Conservation (phyloP, 768 basidiomycete species). For the Termitomyces bulborhizus region DNA sequence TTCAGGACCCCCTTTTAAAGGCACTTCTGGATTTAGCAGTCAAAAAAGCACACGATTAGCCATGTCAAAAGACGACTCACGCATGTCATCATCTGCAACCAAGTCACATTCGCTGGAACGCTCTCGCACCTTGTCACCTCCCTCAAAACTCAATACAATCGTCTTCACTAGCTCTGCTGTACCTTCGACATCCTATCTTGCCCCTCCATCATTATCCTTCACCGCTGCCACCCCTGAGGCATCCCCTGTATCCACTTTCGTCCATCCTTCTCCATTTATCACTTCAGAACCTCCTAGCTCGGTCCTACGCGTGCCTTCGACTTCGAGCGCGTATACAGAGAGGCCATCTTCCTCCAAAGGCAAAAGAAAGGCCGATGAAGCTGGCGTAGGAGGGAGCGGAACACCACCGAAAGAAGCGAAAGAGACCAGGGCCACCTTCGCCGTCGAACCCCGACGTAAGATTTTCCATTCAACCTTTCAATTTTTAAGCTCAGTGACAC, state of each 20-base stretch:
- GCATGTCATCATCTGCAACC: conserved; percentile 9
- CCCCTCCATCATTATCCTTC: conserved; percentile 31
- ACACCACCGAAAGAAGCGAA: conserved; percentile 62
- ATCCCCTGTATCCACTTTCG: conserved; percentile 28
- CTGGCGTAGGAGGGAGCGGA: conserved; percentile 41
- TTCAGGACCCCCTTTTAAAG: conserved; percentile 5
- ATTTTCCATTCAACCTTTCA: conserved; percentile 15
- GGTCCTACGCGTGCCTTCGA: conserved; percentile 19
- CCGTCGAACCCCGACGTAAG: conserved; percentile 58
- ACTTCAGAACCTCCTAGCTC: conserved; percentile 22
- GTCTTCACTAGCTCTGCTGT: conserved; percentile 17
- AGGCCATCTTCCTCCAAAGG: conserved; percentile 40
- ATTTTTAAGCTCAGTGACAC: conserved; percentile 14
- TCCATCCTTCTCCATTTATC: conserved; percentile 18
- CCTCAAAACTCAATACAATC: conserved; percentile 21
- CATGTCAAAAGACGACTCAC: conserved; percentile 13
- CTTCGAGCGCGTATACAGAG: conserved; percentile 22
- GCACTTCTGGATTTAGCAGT: conserved; percentile 11
- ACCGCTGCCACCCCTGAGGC: conserved; percentile 35
- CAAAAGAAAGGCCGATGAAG: conserved; percentile 71
- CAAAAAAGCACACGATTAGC: conserved; percentile 11
- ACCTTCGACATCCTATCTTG: conserved; percentile 25
- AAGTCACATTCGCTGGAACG: conserved; percentile 16
- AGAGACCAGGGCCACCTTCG: conserved; percentile 53
- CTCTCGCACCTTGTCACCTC: conserved; percentile 18